Conservation (phyloP, 176 grass and related monocot genomes). For the Elaeis guineensis region DNA sequence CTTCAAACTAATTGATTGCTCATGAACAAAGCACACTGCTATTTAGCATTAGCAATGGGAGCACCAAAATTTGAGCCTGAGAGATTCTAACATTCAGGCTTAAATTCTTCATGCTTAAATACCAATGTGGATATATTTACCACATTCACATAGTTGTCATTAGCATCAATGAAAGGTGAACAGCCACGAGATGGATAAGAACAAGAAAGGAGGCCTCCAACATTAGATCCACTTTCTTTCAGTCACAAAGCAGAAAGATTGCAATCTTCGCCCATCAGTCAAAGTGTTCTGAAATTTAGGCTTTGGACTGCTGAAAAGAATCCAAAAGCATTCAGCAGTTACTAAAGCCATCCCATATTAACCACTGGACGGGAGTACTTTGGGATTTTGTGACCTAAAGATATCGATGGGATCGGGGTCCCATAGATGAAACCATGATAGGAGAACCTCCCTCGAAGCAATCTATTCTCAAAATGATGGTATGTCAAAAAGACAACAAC, state of each 20-base stretch:
- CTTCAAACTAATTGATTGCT: no score
- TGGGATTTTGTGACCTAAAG: background rate
- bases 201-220: background rate
- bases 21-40: no score
- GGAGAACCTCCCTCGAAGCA: background rate
- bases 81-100: no score
- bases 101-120: no score
- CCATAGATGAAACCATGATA: background rate
- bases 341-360: background rate
- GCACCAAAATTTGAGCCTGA: no score
- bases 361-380: background rate
- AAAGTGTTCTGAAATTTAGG: background rate
- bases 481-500: no score
- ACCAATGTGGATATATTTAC: no score
- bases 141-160: no score
- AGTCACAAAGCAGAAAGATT: background rate
- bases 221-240: no score
- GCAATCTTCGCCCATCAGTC: background rate
- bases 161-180: no score
- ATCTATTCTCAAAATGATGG: no score
- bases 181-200: background rate
- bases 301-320: background rate
- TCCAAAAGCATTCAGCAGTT: conserved; percentile 3
- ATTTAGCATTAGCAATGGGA: no score
- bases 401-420: background rate